Base-by-base conservation (phyloP, 306 rosid species). In the Abrus precatorius region DNA sequence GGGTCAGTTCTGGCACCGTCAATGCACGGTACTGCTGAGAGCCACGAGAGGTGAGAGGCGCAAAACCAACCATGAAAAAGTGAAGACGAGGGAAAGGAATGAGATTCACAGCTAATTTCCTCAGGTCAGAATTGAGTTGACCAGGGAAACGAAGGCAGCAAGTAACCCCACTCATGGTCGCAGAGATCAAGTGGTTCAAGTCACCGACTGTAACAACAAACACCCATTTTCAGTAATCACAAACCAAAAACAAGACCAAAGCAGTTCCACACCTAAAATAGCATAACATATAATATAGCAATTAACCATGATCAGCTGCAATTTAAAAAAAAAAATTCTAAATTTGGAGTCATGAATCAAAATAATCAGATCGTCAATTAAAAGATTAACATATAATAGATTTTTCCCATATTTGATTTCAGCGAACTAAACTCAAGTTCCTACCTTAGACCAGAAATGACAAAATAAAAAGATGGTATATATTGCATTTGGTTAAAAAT, bases 131-230 rank as follows among this genome's bases (percentile, higher is more conserved):
- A 85, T 88, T 88, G 55, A 88, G 89, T 60, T 88, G 91, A 65
- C 91, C 89, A 0, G 91, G 91, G 85, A 88, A 88, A 36, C 91
- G 85, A 69, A 88, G 88, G 74, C 91, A 85, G 85, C 91, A 88
- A 47, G 91, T 88, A 54, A 88, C 91, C 7, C 91, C 91, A 83
- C 91, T 88, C 91, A 88, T 88, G 74, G 91, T 88, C 8, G 91
- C 91, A 5, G 91, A 88, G 84, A 88, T 88, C 78, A 88, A 64
- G 76, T 85, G 91, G 83, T 88, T 88, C 83, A 88, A 79, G 77
- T 88, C 91, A 52, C 91, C 91, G 81, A 88, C 91, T 88, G 88
- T 80, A 83, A 78, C 75, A 55, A 77, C 65, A 61, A 55, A 57
- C 59, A 48, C 36, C 33, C 62, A 80, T 9, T 33, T 29, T 76